phyloP scores from a whole-genome alignment of 2,329 filamentous ascomycete species.

The Monosporascus cannonballus region DNA sequence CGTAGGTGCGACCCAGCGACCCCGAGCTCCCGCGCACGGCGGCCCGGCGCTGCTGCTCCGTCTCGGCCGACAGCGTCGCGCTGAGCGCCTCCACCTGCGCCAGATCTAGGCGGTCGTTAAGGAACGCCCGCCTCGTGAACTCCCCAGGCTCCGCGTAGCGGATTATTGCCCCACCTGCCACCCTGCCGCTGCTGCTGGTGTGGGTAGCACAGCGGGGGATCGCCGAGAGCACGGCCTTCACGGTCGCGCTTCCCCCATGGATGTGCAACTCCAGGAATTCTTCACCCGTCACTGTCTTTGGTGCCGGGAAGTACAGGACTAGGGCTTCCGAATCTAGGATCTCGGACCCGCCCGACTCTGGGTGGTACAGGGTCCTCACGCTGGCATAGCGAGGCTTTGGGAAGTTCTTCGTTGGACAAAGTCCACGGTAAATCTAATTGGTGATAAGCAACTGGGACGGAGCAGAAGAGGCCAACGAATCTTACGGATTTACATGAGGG shows the following conservation, averaged over 20 bases:
- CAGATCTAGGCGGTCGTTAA: slow-evolving; percentile 78
- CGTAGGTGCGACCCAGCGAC: slow-evolving; percentile 67
- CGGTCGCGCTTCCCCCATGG: slow-evolving; percentile 86
- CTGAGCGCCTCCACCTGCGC: slow-evolving; percentile 70
- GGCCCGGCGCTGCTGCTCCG: slow-evolving; percentile 85
- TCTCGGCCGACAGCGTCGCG: slow-evolving; percentile 62
- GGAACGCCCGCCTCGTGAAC: slow-evolving; percentile 88
- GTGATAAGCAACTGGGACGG: slow-evolving; percentile 11
- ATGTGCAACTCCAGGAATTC: slow-evolving; percentile 89
- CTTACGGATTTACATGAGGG: slow-evolving; percentile 51
- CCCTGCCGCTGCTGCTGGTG: not conserved
- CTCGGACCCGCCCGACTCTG: slow-evolving; percentile 31
- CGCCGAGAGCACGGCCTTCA: slow-evolving; percentile 76
- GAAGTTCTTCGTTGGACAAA: slow-evolving; percentile 41
- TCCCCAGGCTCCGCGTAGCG: slow-evolving; percentile 93
- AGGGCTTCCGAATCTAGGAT: slow-evolving; percentile 75
- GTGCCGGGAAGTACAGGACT: slow-evolving; percentile 74
- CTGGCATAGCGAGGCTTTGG: slow-evolving; percentile 54
- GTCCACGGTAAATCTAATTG: slow-evolving; percentile 40
- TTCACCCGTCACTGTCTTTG: slow-evolving; percentile 83
- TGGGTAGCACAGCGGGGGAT: slow-evolving; percentile 49
- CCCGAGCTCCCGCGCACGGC: slow-evolving; percentile 75
- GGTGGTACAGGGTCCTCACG: slow-evolving; percentile 67
- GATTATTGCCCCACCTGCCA: slow-evolving; percentile 34
- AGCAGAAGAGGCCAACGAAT: not conserved